phyloP scores from a whole-genome alignment of 2,329 filamentous ascomycete genomes.

The Sporothrix pallida region DNA sequence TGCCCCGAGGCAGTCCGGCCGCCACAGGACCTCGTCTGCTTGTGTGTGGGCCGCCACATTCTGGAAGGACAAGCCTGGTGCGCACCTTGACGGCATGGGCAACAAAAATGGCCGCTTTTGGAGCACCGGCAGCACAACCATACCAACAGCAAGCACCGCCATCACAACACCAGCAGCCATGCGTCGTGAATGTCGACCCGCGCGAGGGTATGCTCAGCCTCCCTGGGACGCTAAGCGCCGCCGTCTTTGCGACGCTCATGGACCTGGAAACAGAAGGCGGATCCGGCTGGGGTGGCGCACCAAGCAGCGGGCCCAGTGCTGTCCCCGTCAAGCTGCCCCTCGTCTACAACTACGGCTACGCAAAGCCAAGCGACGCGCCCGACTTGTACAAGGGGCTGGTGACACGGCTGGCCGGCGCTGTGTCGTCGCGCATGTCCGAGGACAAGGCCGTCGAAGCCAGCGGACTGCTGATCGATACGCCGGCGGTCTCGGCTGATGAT shows the following conservation, averaged over 20 bases:
- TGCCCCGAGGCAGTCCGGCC: constrained; percentile 48
- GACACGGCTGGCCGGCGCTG: constrained; percentile 77
- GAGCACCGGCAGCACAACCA: neutral
- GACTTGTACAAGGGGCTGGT: constrained; percentile 75
- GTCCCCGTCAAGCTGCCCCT: constrained; percentile 91
- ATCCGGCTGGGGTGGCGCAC: constrained; percentile 81
- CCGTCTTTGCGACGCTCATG: constrained; percentile 84
- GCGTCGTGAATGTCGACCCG: constrained; percentile 85
- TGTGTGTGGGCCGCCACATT: constrained; percentile 76
- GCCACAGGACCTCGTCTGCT: constrained; percentile 78
- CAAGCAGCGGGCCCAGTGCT: constrained; percentile 85
- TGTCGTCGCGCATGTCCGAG: constrained; percentile 76
- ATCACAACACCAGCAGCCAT: constrained; percentile 62
- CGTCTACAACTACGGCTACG: constrained; percentile 84
- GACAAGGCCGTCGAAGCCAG: constrained; percentile 72
- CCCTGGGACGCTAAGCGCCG: constrained; percentile 82
- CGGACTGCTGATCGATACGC: constrained; percentile 86
- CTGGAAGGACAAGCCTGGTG: constrained; percentile 82
- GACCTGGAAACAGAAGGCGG: constrained; percentile 80
- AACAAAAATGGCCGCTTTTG: constrained; percentile 61
- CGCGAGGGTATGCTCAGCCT: constrained; percentile 78
- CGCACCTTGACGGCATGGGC: constrained; percentile 82
- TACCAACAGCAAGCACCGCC: neutral
- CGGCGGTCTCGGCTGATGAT: constrained; percentile 67
- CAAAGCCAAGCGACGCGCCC: constrained; percentile 73